Evolutionary conservation across 2,329 filamentous ascomycete species (phyloP).

Genomic region (Purpureocillium lavendulum): DNA sequence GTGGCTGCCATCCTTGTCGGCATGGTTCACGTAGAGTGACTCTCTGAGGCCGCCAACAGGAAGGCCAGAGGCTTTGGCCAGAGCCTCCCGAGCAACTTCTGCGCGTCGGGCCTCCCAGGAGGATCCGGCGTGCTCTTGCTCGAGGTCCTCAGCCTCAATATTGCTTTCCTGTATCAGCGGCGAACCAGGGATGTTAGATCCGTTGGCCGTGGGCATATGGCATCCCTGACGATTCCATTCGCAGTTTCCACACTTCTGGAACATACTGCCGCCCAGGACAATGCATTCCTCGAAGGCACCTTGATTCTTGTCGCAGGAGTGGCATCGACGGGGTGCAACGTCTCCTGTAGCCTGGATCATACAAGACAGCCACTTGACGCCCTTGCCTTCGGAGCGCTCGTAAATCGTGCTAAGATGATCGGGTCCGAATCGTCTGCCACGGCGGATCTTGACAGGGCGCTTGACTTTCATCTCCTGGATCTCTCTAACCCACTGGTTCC

Average conservation of each 20-base stretch:
- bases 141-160: slow-evolving; percentile 10
- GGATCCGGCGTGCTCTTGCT: not conserved
- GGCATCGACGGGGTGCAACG: slow-evolving; percentile 29
- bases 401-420: slow-evolving; percentile 31
- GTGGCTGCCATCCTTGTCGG: not conserved
- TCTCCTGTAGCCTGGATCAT: slow-evolving; percentile 43
- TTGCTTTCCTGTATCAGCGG: too few relatives aligned
- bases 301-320: slow-evolving; percentile 30
- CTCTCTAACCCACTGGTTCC: slow-evolving; percentile 31
- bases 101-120: not conserved
- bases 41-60: not conserved
- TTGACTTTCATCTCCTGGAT: slow-evolving; percentile 28
- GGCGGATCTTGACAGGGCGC: slow-evolving; percentile 31
- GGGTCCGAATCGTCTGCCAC: slow-evolving; percentile 30
- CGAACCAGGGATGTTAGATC: too few relatives aligned
- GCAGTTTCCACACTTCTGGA: slow-evolving; percentile 42
- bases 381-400: slow-evolving; percentile 30
- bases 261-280: slow-evolving; percentile 29
- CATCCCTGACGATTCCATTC: slow-evolving; percentile 37
- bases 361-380: slow-evolving; percentile 36
- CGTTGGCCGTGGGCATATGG: slow-evolving; percentile 9
- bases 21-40: not conserved
- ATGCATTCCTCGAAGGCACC: slow-evolving; percentile 39
- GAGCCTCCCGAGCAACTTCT: slow-evolving; percentile 4
- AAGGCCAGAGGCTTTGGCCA: not conserved